These are phyloP conservation scores for Colletotrichum sp. DNA, from an alignment of 2,329 filamentous ascomycete genomes.

Conservation along the genomic window DNA sequence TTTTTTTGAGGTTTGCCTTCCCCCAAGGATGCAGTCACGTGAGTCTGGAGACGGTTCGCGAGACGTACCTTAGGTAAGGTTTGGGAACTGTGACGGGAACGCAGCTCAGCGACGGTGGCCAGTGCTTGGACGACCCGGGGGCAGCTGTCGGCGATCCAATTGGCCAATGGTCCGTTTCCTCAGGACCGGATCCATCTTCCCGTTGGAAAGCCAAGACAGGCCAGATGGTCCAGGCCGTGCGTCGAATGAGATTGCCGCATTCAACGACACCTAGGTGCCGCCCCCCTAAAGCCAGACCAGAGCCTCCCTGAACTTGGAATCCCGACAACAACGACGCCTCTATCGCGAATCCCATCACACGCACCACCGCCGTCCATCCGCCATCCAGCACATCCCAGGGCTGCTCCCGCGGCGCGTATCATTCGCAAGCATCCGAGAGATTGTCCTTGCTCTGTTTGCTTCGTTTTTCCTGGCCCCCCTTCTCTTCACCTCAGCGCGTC, in stretches of 20 bases:
- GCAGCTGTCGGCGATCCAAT: neutral
- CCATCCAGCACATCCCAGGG: neutral
- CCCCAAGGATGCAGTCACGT: neutral
- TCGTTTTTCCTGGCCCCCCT: neutral
- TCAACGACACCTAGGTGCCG: slow-evolving; percentile 1
- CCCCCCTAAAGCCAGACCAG: neutral
- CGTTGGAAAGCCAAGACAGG: neutral
- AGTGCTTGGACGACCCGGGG: neutral
- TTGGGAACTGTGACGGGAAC: neutral
- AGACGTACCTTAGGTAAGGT: neutral
- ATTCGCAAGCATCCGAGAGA: neutral
- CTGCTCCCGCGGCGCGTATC: neutral
- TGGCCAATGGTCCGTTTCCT: neutral
- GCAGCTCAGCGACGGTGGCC: neutral
- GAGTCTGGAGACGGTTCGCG: neutral
- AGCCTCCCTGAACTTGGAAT: neutral
- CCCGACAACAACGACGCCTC: neutral
- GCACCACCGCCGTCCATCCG: neutral
- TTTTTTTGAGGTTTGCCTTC: neutral
- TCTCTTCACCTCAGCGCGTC: neutral
- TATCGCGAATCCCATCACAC: neutral
- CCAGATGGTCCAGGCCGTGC: neutral
- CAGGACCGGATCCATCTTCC: slow-evolving; percentile 12
- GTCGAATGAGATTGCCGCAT: neutral
- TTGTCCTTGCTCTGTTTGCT: neutral